Evolutionary conservation across 495 filamentous ascomycete species (phyloP).

Genomic region (Durotheca rogersii): DNA sequence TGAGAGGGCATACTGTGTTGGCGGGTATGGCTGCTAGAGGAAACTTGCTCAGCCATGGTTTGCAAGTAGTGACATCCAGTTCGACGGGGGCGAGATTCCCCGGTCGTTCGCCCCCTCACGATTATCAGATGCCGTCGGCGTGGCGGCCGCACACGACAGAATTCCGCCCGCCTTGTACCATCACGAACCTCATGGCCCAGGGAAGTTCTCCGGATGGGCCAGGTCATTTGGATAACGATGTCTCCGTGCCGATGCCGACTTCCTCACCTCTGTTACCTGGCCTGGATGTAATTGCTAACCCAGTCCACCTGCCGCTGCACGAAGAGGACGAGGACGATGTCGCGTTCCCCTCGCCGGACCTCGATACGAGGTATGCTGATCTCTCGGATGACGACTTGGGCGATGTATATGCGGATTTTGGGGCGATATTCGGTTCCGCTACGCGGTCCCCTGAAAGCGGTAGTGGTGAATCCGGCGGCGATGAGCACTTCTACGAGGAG

Average conservation of each 20-base stretch:
- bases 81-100: conserved; percentile 19
- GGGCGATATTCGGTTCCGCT: conserved; percentile 44
- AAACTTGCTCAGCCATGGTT: conserved; percentile 26
- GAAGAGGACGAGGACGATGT: conserved; percentile 36
- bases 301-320: conserved; percentile 2
- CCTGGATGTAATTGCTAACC: neutral
- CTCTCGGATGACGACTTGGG: conserved; percentile 43
- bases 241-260: neutral
- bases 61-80: conserved; percentile 28
- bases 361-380: conserved; percentile 45
- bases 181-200: neutral
- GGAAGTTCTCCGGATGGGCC: neutral
- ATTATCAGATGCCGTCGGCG: conserved; percentile 17
- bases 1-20: conserved; percentile 27
- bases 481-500: conserved; percentile 40
- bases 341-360: conserved; percentile 46
- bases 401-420: conserved; percentile 51
- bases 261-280: neutral
- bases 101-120: conserved; percentile 5
- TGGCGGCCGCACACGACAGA: conserved; percentile 29
- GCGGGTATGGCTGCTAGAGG: conserved; percentile 28
- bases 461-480: conserved; percentile 4
- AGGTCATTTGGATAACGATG: neutral
- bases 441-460: conserved; percentile 20
- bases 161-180: conserved; percentile 11